Base-by-base conservation (phyloP, 2,329 filamentous ascomycete species). In the Arthrobotrys entomopaga region DNA sequence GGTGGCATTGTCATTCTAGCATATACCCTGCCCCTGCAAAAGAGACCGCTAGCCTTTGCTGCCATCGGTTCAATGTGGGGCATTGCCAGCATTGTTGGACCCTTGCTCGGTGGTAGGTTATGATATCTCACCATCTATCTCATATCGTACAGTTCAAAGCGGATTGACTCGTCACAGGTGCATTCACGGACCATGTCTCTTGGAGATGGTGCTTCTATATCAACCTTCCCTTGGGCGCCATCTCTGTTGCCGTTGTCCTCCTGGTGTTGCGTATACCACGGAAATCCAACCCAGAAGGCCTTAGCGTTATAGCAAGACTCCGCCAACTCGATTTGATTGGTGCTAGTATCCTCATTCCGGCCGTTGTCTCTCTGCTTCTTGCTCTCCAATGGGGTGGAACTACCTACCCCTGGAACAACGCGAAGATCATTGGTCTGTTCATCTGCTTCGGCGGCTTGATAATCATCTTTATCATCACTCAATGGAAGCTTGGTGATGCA, bases 351-450 rank as follows among this genome's bases (percentile, higher is more conserved):
- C 86, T 90, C 73, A 80, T 90, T 11, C 87, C 88, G 0, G 84
- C 84, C 22, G 83, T 88, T 34, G 82, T 89, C n/a, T 87, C 84
- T 73, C 85, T 90, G 42, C 80, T 90, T 2, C 81, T 90, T 2
- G 88, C 88, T 0, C 82, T 90, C 40, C 86, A 90, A 78, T 90
- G 87, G 87, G 87, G 86, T 54, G 87, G 87, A 3, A 83, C 83
- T 0, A 83, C 79, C 0, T 86, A 87, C 76, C 76, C 81, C 0
- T 89, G 87, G 87, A 81, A 79, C 46, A 83, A 82, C 76, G 85
- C 84, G 81, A 83, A 84, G 48, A 84, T 87, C 58, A 84, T 88
- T 57, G 77, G 85, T 8, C 81, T 88, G 16, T 82, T 88, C 6
- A 81, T 84, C 50, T 77, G 87, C 10, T 87, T 86, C 65, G 85